These are phyloP conservation scores for Geotrichum australiense DNA, from an alignment of 1,139 yeast species.

Conservation along the genomic window DNA sequence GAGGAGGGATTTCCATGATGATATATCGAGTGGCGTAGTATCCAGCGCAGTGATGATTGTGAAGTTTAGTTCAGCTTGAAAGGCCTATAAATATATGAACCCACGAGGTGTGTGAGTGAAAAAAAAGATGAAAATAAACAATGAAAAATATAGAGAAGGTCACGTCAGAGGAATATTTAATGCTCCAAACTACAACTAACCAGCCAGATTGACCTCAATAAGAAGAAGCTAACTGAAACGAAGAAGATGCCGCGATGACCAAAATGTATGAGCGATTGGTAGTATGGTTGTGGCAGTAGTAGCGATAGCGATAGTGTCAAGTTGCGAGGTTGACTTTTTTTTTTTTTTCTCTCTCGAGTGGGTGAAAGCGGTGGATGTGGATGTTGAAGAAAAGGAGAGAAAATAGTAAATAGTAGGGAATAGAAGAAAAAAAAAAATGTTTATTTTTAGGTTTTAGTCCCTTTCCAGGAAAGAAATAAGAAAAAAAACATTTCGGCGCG, in stretches of 20 bases:
- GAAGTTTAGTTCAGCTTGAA: too few species aligned
- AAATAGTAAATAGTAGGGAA: neutral
- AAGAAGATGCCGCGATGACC: too few species aligned
- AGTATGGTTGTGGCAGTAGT: neutral
- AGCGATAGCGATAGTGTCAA: neutral
- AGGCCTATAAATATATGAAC: too few species aligned
- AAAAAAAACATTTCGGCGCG: too few species aligned
- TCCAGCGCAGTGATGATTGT: too few species aligned
- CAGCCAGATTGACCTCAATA: too few species aligned
- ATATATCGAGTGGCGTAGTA: constrained; percentile 18
- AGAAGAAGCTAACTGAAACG: too few species aligned
- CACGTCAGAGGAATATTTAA: neutral
- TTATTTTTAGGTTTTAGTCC: too few species aligned
- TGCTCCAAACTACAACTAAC: too few species aligned
- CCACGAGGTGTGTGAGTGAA: too few species aligned
- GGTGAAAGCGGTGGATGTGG: neutral
- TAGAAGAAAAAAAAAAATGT: neutral
- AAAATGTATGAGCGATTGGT: neutral
- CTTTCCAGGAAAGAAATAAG: too few species aligned
- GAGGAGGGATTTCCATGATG: constrained; percentile 30
- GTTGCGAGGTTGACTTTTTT: neutral
- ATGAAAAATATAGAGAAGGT: neutral
- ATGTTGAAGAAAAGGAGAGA: neutral
- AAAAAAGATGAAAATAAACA: too few species aligned
- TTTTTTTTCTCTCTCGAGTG: neutral